Evolutionary conservation across 805 yeast genomes (phyloP).

Genomic region (Metschnikowia similis): DNA sequence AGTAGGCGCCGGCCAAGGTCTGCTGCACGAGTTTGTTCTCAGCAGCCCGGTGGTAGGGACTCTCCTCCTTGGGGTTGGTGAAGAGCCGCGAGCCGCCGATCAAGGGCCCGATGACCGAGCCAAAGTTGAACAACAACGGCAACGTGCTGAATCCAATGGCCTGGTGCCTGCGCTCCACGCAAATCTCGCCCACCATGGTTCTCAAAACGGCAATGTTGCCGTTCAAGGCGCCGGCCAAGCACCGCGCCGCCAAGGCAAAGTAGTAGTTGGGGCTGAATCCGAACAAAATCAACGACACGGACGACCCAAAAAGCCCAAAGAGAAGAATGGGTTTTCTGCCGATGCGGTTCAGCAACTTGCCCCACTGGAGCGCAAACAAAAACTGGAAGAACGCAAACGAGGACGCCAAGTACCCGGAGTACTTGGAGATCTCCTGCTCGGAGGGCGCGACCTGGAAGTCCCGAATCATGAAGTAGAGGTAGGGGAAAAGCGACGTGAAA

Average conservation of each 20-base stretch:
- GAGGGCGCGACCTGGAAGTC: conserved; percentile 47
- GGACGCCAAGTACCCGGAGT: conserved; percentile 59
- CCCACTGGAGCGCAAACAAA: conserved; percentile 58
- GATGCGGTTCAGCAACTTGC: conserved; percentile 46
- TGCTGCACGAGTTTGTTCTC: not conserved
- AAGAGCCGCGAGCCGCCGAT: conserved; percentile 49
- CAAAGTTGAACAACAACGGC: conserved; percentile 60
- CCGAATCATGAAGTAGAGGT: conserved; percentile 58
- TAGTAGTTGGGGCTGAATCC: conserved; percentile 53
- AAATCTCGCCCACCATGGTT: conserved; percentile 59
- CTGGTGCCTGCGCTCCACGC: conserved; percentile 53
- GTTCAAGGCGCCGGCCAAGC: conserved; percentile 52
- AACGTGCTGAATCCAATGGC: conserved; percentile 59
- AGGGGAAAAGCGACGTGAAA: conserved; percentile 61
- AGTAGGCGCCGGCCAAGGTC: conserved; percentile 10
- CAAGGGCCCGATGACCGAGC: conserved; percentile 58
- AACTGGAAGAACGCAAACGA: conserved; percentile 59
- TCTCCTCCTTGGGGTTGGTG: conserved; percentile 37
- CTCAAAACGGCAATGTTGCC: conserved; percentile 66
- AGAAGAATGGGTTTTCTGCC: conserved; percentile 56
- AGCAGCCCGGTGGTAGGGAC: conserved; percentile 13
- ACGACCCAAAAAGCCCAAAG: conserved; percentile 51
- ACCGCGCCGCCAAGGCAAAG: conserved; percentile 51
- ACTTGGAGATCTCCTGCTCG: conserved; percentile 52
- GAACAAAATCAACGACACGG: conserved; percentile 43